Conservation (phyloP, 2,329 filamentous ascomycete species). For the Pezicula radicicola region DNA sequence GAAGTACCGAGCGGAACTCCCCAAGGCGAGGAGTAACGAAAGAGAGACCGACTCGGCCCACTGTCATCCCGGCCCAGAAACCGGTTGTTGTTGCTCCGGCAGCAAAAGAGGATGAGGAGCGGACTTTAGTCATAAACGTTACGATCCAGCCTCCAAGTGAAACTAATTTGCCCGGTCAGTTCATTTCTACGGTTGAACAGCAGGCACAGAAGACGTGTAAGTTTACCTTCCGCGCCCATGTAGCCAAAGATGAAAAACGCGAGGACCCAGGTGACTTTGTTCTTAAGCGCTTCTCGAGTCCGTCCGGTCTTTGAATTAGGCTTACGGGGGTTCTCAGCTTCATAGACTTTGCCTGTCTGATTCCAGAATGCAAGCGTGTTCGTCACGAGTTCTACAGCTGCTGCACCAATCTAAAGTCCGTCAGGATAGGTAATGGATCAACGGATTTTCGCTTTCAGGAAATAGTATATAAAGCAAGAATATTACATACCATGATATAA, state of each 20-base stretch:
- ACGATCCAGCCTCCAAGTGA: conserved; percentile 79
- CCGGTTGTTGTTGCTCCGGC: conserved; percentile 75
- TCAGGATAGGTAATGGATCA: background rate
- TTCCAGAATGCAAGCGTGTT: conserved; percentile 59
- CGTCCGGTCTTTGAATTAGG: conserved; percentile 14
- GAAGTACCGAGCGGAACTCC: conserved; percentile 62
- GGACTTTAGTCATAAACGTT: conserved; percentile 80
- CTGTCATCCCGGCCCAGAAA: conserved; percentile 80
- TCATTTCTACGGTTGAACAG: conserved; percentile 74
- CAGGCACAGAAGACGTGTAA: no score
- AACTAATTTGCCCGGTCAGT: conserved; percentile 66
- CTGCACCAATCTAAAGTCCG: conserved; percentile 43
- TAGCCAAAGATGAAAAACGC: conserved; percentile 75
- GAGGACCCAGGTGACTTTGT: conserved; percentile 66
- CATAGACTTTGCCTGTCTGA: conserved; percentile 56
- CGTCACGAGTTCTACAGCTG: conserved; percentile 51
- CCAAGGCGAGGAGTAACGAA: conserved; percentile 74
- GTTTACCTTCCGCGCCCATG: conserved; percentile 62
- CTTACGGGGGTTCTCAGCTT: conserved; percentile 47
- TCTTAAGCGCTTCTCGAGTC: conserved; percentile 32
- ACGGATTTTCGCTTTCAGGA: background rate
- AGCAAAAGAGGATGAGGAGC: conserved; percentile 65
- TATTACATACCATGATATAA: conserved; percentile 63
- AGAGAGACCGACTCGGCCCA: conserved; percentile 69
- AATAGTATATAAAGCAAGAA: background rate